Base-by-base conservation (phyloP, 2,329 filamentous ascomycete species). In the Dothiorella sarmentorum region DNA sequence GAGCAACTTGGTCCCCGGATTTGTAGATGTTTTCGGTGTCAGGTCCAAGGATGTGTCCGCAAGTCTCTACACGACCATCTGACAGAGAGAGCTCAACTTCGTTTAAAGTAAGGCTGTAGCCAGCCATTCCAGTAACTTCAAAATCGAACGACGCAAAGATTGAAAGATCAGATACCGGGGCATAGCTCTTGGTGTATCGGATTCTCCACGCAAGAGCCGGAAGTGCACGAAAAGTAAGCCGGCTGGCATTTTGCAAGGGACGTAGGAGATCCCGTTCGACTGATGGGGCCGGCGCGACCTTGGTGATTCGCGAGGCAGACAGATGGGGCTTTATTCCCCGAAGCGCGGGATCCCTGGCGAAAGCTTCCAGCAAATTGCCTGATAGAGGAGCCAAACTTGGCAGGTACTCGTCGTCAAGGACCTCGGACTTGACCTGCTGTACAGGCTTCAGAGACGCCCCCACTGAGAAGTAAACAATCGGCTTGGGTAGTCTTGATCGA, bases 311-410 rank as follows among this genome's bases (percentile, higher is more conserved):
- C 61, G 88, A 78, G 4, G 89, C 88, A 9, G 89, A 91, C 2
- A 94, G 78, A 27, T 83, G 82, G 45, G 89, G 87, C 63, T 80
- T 80, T 24, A 84, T 75, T 33, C 85, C 84, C 15, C 75, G 77
- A 17, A 91, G 76, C 24, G 80, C 81, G 20, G 85, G 82, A 67
- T 91, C 89, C 61, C 78, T 78, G 55, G 81, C 80, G 61, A 93
- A 89, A 3, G 89, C 82, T 67, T 89, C 86, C 13, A 94, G 82
- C n/a, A 93, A 77, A 69, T 93, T 94, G 62, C 90, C 78, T 1
- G 88, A 86, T 6, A 86, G 82, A 0, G 89, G 85, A 24, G 86
- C 74, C 59, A 85, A 83, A 67, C 86, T 90, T 33, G 83, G 82
- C 29, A 93, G 79, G 67, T 90, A 91, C 55, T 88, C 85, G 60